These are phyloP conservation scores for Ceratobasidium sp. DNA, from an alignment of 1,284 basidiomycete genomes.

Conservation along the genomic window DNA sequence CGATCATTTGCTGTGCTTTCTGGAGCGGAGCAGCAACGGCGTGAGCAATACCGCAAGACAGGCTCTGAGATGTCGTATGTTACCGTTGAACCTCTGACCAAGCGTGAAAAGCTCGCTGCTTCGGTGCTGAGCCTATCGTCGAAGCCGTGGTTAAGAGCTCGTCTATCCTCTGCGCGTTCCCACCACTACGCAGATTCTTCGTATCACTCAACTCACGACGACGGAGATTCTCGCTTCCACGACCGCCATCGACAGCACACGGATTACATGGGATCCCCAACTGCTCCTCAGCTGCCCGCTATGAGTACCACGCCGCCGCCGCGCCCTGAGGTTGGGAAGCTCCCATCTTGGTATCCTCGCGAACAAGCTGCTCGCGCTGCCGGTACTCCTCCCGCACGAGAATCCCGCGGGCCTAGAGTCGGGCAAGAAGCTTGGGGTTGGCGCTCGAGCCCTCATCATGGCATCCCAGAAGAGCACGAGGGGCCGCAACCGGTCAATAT, in stretches of 20 bases:
- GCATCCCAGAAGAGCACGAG: conserved; percentile 36
- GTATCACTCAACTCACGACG: conserved; percentile 31
- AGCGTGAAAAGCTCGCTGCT: conserved; percentile 38
- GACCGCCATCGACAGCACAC: conserved; percentile 30
- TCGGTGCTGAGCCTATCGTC: conserved; percentile 38
- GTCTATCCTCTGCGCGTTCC: conserved; percentile 13
- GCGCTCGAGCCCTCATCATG: conserved; percentile 37
- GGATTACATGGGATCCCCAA: conserved; percentile 14
- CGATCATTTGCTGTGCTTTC: conserved; percentile 9
- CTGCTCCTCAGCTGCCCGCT: conserved; percentile 32
- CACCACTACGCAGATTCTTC: conserved; percentile 9
- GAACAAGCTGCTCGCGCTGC: conserved; percentile 35
- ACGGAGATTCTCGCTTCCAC: conserved; percentile 19
- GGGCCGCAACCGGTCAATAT: not conserved
- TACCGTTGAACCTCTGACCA: conserved; percentile 27
- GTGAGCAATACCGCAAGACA: conserved; percentile 30
- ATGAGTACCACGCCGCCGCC: conserved; percentile 17
- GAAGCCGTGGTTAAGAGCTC: conserved; percentile 31
- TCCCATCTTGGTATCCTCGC: conserved; percentile 38
- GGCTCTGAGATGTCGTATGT: conserved; percentile 40
- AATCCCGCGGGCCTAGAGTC: conserved; percentile 31
- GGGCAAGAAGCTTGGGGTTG: conserved; percentile 41
- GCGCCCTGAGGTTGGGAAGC: conserved; percentile 32
- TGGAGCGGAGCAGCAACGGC: conserved; percentile 25
- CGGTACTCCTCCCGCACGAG: conserved; percentile 21